These are phyloP conservation scores for Pythium graminicola DNA, from an alignment of 352 stramenopile genomes.

Conservation along the genomic window DNA sequence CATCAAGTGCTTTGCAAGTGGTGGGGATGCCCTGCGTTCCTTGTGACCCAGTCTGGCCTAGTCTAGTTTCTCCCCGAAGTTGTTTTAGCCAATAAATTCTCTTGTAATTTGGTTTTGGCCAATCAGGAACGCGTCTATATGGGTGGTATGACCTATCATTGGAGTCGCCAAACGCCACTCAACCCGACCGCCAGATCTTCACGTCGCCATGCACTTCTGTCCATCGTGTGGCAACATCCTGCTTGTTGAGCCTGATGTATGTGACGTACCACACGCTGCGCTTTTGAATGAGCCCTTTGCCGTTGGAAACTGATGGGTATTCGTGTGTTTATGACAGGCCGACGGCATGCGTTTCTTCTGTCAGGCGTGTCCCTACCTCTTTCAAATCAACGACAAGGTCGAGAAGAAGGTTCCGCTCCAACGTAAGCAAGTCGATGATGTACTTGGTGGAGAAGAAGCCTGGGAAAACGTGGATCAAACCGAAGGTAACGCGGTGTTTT, in stretches of 20 bases:
- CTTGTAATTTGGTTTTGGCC: not conserved
- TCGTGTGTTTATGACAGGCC: constrained; percentile 30
- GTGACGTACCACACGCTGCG: constrained; percentile 5
- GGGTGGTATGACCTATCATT: no score
- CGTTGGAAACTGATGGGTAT: constrained; percentile 4
- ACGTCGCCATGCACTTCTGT: constrained; percentile 79
- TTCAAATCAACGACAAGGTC: constrained; percentile 83
- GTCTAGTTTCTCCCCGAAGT: not conserved
- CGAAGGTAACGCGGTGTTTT: constrained; percentile 51
- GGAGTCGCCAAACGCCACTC: constrained; percentile 11
- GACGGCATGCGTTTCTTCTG: constrained; percentile 89
- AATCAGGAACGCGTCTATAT: not conserved
- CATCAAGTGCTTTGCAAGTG: constrained; percentile 46
- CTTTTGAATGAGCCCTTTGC: constrained; percentile 2
- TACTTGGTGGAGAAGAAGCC: constrained; percentile 94
- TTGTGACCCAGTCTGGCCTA: constrained; percentile 6
- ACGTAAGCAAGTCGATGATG: constrained; percentile 97
- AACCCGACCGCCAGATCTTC: not conserved
- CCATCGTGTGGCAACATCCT: constrained; percentile 87
- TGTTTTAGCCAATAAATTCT: constrained; percentile 3
- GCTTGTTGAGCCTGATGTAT: constrained; percentile 81
- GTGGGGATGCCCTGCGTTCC: constrained; percentile 27
- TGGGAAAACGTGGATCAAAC: constrained; percentile 99
- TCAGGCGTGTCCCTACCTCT: constrained; percentile 85
- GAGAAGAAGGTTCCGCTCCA: constrained; percentile 89